Evolutionary conservation across 768 basidiomycete species (phyloP).

Genomic region (Naganishia friedmannii): DNA sequence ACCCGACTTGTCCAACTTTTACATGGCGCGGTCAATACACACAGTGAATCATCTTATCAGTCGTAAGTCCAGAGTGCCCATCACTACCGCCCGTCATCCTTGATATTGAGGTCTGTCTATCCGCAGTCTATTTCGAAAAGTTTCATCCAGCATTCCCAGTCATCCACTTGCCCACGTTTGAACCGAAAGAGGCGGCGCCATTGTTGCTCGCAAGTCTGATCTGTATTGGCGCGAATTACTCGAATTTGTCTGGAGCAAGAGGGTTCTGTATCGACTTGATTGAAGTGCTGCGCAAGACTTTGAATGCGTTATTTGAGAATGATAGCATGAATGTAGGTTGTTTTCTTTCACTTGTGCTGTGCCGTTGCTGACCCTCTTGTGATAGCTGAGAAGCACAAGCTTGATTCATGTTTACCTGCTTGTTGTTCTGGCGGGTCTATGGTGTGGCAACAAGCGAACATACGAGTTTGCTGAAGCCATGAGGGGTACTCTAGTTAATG

Average conservation of each 20-base stretch:
- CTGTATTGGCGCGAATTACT: constrained; percentile 26
- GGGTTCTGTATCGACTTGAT: constrained; percentile 27
- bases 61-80: neutral
- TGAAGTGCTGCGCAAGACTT: constrained; percentile 26
- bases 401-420: constrained; percentile 27
- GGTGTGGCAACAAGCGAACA: constrained; percentile 29
- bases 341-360: neutral
- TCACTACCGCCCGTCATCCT: neutral
- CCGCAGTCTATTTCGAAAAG: constrained; percentile 23
- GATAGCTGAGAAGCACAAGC: constrained; percentile 24
- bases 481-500: constrained; percentile 26
- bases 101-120: neutral
- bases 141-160: constrained; percentile 26
- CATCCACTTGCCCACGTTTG: constrained; percentile 27
- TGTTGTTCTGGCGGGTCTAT: constrained; percentile 26
- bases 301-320: constrained; percentile 28
- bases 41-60: constrained; percentile 29
- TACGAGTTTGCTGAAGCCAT: constrained; percentile 29
- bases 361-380: neutral
- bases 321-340: constrained; percentile 25
- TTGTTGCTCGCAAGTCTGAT: constrained; percentile 23
- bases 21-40: constrained; percentile 24
- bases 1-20: constrained; percentile 26
- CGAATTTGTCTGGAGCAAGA: constrained; percentile 20
- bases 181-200: constrained; percentile 19